Evolutionary conservation across 208 protist genomes (phyloP), one percentile per base, ranked within the genome.

Genomic region (Trypanosoma vivax): DNA sequence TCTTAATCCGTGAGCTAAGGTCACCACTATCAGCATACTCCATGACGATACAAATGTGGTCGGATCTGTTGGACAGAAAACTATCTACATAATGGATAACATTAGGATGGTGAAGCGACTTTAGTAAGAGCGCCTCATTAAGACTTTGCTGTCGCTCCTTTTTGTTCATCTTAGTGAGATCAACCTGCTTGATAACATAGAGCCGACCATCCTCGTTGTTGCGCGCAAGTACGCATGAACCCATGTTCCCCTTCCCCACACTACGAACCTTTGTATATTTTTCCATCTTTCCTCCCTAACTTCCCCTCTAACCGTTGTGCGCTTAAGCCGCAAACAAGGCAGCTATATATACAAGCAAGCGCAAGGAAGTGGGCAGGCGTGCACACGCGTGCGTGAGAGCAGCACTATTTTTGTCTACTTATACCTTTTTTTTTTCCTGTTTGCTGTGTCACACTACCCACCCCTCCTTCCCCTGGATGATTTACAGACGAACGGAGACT

Each of bases 161-260:
- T 50, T 83, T 92, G 61, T 70, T 91, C 73, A 97, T 83, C 2
- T 75, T 60, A 0, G 79, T 82, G 16, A 97, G 70, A 50, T 96
- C 86, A 3, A 97, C 83, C 57, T 96, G 89, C 64, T 97, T 97
- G 45, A 97, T 95, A 6, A 97, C 89, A 59, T 96, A 97, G 38
- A 80, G 88, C 59, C 90, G 87, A 13, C 83, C 84, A 45, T 97
- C 86, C 14, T 94, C 84, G 54, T 94, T 96, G 69, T 92, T 91
- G 46, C 83, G 79, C 7, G 81, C 89, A 2, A 97, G 73, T 9
- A 79, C 81, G 46, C 88, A 95, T n/a, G 87, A 73, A n/a, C 91
- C 91, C 86, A 96, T 95, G 54, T 94, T 95, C 29, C 91, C 91
- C 51, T 95, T 96, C 14, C 91, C 91, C 58, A 97, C 90, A n/a